Conservation (phyloP, 1,284 basidiomycete species). For the Ustilago shanxiensis region DNA sequence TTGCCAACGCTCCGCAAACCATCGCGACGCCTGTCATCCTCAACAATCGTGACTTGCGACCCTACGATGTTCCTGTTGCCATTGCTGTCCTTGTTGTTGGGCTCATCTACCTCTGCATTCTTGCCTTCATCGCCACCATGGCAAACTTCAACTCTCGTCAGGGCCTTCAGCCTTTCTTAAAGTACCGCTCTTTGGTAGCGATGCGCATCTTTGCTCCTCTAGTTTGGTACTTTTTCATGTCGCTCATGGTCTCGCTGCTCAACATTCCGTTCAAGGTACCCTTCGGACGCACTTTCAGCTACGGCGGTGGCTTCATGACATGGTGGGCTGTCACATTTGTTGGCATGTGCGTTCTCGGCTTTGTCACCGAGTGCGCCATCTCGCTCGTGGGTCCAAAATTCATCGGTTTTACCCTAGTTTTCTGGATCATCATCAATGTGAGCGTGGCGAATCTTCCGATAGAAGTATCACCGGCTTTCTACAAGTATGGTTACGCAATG, state of each 20-base stretch:
- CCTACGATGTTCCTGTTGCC: slow-evolving; percentile 80
- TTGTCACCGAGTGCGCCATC: slow-evolving; percentile 57
- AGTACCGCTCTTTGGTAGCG: slow-evolving; percentile 50
- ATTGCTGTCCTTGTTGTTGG: slow-evolving; percentile 81
- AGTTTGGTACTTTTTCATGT: slow-evolving; percentile 54
- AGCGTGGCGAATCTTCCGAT: slow-evolving; percentile 56
- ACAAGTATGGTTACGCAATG: slow-evolving; percentile 62
- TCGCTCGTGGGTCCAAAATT: slow-evolving; percentile 58
- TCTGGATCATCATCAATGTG: slow-evolving; percentile 66
- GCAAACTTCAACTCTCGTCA: slow-evolving; percentile 52
- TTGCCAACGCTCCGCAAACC: slow-evolving; percentile 75
- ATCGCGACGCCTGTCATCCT: slow-evolving; percentile 75
- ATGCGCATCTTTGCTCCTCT: slow-evolving; percentile 58
- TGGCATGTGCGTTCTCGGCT: slow-evolving; percentile 60
- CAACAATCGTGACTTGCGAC: slow-evolving; percentile 75
- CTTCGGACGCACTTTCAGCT: slow-evolving; percentile 54
- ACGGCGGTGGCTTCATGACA: slow-evolving; percentile 65
- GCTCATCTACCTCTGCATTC: slow-evolving; percentile 80
- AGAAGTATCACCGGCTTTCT: slow-evolving; percentile 53
- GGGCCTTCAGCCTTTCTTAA: slow-evolving; percentile 52
- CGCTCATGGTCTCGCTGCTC: slow-evolving; percentile 63
- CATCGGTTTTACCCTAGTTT: slow-evolving; percentile 58
- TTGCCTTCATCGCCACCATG: slow-evolving; percentile 69
- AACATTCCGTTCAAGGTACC: slow-evolving; percentile 64
- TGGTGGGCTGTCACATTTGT: slow-evolving; percentile 59